Evolutionary conservation across 176 grass and related monocot species (phyloP), one percentile per base, ranked within the genome.

Genomic region (Aechmea fasciata): DNA sequence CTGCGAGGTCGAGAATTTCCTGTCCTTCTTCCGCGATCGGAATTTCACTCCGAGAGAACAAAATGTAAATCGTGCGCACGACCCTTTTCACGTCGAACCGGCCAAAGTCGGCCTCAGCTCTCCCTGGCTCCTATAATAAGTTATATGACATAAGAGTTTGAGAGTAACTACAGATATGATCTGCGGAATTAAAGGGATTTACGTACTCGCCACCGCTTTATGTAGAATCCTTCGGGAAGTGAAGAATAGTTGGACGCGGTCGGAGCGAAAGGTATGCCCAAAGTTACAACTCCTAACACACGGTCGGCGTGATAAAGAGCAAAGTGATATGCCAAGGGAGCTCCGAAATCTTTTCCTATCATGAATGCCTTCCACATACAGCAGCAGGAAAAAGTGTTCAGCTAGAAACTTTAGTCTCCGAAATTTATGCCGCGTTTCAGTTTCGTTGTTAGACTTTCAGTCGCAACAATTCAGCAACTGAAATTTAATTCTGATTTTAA

Each of bases 11-110:
- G 63, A 78, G 72, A 50, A 90, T 85, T 77, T 96, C 87, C 75
- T 90, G 81, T 53, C 73, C 81, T 51, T 80, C 64, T 3, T 68
- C 71, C 1, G 86, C 83, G 73, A 78, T 80, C 2, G 86, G 90
- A 72, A 87, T 87, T 50, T 95, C 83, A 8, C 69, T 80, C 62
- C 77, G 69, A 3, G 90, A 84, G 81, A 95, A 95, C 52, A 95
- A 81, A 17, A 82, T 69, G 41, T 89, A 90, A 74, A 95, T 77
- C 50, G 90, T 89, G 69, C 78, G 78, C 51, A 90, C 81, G 2
- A 84, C 81, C 71, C 72, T 66, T 69, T 75, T 84, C 19, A 77
- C 49, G 1, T 87, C 81, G 13, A 84, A 89, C 13, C 86, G 63
- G 11, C 75, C 75, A 47, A 95, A 95, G 54, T 95, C 90, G 0